Evolutionary conservation across 2,329 filamentous ascomycete species (phyloP), one percentile per base, ranked within the genome.

Genomic region (Trichoderma sp.): DNA sequence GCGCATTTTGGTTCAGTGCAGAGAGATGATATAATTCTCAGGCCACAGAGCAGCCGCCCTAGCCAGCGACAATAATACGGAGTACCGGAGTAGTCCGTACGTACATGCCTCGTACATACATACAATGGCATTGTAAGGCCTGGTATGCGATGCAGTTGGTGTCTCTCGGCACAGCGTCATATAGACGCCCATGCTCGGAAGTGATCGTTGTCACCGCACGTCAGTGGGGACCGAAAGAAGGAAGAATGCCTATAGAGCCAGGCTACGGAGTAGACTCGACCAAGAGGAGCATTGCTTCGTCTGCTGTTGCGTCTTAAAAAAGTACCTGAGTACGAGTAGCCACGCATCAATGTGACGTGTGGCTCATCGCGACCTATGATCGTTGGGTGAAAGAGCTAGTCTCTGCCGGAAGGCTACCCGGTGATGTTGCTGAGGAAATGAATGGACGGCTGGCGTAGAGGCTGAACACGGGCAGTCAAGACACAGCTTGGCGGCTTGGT

Each of bases 381-480:
- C 66, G 66, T 62, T 69, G 66, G 57, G 32, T 34, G n/a, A 28
- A 47, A 62, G 57, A 50, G n/a, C 69, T 61, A 66, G 62, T 66
- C 55, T 57, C 62, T 17, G 69, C 66, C 66, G 69, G 63, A 71
- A 61, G 55, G 39, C 57, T 67, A 71, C 69, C 69, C 69, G 69
- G 69, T 53, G 53, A 69, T 71, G 36, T 53, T 71, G 69, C 53
- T 67, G 53, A 67, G 62, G 63, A 71, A 58, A 71, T 71, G 69
- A 66, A 71, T 66, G 69, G 62, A 71, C 43, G 63, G 67, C 43
- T 63, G 57, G 67, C 67, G 32, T 30, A 62, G 55, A 70, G 67
- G 69, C 69, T 61, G 62, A 71, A 71, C 55, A 61, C 63, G 28
- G 69, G 55, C 50, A 64, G 58, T 57, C 43, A 64, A 50, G 59